These are phyloP conservation scores for Suhomyces kunorum DNA, from an alignment of 1,139 yeast genomes.

Conservation along the genomic window DNA sequence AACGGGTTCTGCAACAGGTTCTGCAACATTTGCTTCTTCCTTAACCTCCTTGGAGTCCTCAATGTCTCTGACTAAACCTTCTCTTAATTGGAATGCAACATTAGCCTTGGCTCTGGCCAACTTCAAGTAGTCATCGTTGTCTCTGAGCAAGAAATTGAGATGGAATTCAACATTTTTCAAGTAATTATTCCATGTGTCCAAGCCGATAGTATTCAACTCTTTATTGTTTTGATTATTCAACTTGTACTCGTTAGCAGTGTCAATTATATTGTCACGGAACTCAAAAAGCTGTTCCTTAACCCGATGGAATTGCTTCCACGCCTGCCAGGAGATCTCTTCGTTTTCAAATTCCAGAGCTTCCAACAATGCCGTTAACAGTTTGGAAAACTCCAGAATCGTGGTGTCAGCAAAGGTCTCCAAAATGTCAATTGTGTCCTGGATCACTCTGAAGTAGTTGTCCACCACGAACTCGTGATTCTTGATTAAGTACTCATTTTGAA, in stretches of 20 bases:
- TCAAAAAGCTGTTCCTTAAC: conserved; percentile 56
- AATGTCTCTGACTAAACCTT: conserved; percentile 30
- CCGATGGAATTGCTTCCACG: conserved; percentile 66
- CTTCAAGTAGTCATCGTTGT: conserved; percentile 69
- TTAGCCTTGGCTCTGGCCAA: conserved; percentile 82
- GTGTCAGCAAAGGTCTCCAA: conserved; percentile 74
- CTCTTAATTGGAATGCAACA: conserved; percentile 73
- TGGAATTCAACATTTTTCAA: conserved; percentile 62
- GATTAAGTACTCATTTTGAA: conserved; percentile 38
- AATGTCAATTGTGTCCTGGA: conserved; percentile 61
- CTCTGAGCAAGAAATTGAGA: conserved; percentile 59
- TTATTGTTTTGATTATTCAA: conserved; percentile 19
- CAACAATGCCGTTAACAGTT: conserved; percentile 35
- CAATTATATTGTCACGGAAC: conserved; percentile 58
- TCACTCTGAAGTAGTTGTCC: conserved; percentile 42
- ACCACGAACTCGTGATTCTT: conserved; percentile 34
- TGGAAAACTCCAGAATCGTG: conserved; percentile 55
- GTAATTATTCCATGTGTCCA: conserved; percentile 52
- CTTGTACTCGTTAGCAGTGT: conserved; percentile 44
- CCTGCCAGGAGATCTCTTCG: conserved; percentile 53
- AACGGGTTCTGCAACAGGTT: not conserved
- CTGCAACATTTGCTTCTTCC: conserved; percentile 1
- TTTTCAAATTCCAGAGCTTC: conserved; percentile 30
- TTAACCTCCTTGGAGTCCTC: not conserved
- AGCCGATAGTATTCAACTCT: conserved; percentile 29